Base-by-base conservation (phyloP, 345 rosid genomes). In the Dipteronia sinensis region DNA sequence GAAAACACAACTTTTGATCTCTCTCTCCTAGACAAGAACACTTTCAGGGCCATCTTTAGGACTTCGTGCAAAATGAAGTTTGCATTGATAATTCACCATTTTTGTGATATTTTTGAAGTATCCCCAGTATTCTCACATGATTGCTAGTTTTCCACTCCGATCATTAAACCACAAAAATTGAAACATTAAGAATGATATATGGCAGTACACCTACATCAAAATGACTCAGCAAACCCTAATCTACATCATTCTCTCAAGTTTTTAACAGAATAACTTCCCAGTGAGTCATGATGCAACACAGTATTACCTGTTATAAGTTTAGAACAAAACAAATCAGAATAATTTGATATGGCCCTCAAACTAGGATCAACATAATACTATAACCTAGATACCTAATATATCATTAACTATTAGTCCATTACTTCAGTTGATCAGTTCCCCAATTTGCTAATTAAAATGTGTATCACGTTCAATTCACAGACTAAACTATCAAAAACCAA, bases 101-200 rank as follows among this genome's bases (percentile, higher is more conserved):
- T 38, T 72, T 34, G 51, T 31, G 19, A 20, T 55, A 55, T 15
- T 61, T 25, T 10, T 47, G 11, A 63, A 63, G 61, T 47, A 74
- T 27, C 3, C 44, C 27, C 19, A 19, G 17, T 16, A 17, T 19
- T 47, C 13, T 46, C 44, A 46, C 29, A 17, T 44, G 42, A 46
- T 2, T 23, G 46, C 69, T 63, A 17, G 7, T 17, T 44, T 63
- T 42, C 67, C 10, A 63, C 17, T 74, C 46, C 61, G 4, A 64
- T 46, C 29, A 16, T 46, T 61, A 47, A 67, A 44, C 51, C 47
- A 51, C 49, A 19, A 65, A 65, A 34, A 29, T 10, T 63, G 17
- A 63, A 63, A 63, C 62, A 51, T 61, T 73, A 61, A 73, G 68
- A 23, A 42, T 42, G 46, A 42, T 72, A 73, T 34, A 73, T 13